These are phyloP conservation scores for Venturia nashicola DNA, from an alignment of 2,329 filamentous ascomycete genomes.

Conservation along the genomic window DNA sequence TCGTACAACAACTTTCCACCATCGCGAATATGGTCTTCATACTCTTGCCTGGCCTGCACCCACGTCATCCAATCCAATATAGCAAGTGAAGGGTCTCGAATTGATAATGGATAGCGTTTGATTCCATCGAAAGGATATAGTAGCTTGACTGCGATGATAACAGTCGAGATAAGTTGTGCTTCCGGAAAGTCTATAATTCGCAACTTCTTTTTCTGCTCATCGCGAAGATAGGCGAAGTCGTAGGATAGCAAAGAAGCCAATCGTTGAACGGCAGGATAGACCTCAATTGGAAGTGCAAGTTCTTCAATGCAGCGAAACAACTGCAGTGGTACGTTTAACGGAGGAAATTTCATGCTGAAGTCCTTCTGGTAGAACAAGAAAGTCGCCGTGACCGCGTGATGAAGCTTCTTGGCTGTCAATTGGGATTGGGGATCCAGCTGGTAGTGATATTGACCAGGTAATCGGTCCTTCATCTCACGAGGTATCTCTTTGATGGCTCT, in stretches of 20 bases:
- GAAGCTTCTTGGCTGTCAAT: conserved; percentile 45
- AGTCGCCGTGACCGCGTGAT: conserved; percentile 38
- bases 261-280: conserved; percentile 46
- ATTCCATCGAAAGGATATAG: conserved; percentile 60
- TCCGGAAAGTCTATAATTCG: conserved; percentile 47
- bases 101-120: conserved; percentile 36
- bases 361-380: conserved; percentile 43
- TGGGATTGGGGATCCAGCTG: conserved; percentile 42
- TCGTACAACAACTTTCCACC: conserved; percentile 21
- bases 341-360: conserved; percentile 59
- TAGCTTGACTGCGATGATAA: conserved; percentile 69
- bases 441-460: conserved; percentile 50
- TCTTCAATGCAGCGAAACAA: conserved; percentile 58
- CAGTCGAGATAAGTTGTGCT: conserved; percentile 53
- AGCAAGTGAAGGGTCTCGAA: conserved; percentile 45
- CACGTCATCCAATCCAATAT: conserved; percentile 63
- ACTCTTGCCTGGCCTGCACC: conserved; percentile 25
- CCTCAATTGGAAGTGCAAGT: conserved; percentile 62
- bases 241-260: conserved; percentile 41
- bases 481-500: conserved; percentile 48
- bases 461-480: conserved; percentile 49
- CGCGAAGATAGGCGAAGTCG: conserved; percentile 43
- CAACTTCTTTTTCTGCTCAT: conserved; percentile 6
- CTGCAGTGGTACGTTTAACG: conserved; percentile 57
- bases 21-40: conserved; percentile 3